Base-by-base conservation (phyloP, 257 asterid species). In the Solanum pimpinellifolium region DNA sequence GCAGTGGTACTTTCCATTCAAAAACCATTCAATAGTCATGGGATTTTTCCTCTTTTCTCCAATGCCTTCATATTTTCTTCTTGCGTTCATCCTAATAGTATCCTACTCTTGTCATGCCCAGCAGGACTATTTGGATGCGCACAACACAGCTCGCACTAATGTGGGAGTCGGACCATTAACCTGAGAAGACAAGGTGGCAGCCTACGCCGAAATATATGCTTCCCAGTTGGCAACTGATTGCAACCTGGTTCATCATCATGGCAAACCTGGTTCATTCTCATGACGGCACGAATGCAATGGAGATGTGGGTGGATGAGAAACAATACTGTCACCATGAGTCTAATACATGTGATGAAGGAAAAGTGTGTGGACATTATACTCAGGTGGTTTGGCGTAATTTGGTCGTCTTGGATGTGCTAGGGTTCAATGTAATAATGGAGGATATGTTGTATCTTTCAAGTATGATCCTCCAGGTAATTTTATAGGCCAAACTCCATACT, bases 401-500 rank as follows among this genome's bases (percentile, higher is more conserved):
- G 4, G 18, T 52, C 10, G 0, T 52, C 62, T 52, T 52, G 62
- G 9, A 52, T 52, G 10, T 42, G 92, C 90, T 68, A 87, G 21
- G 25, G 86, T 80, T 72, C 33, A 18, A 31, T 90, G 91, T 75
- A 29, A 62, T 6, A 72, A 84, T 33, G 75, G 69, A 5, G 41
- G 80, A 69, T 70, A 52, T 37, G 83, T 88, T 31, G 83, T 88
- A 12, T 86, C 87, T 1, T 90, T 90, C 59, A 90, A 81, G 83
- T 90, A 86, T 21, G 82, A 88, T 86, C 92, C 92, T 44, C 90
- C 89, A 1, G 90, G 92, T 27, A 90, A 90, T 72, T 59, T 20
- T 56, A 9, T 11, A 9, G 91, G 92, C 2, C 75, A 88, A 86
- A 73, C 86, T 29, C 92, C 92, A 52, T 90, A 77, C 52, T 83